A percentile compares a stretch with the other conserved stretches of the same genome.
phyloP scores from a whole-genome alignment of 2,329 filamentous ascomycete genomes.

The Colletotrichum magnum region DNA sequence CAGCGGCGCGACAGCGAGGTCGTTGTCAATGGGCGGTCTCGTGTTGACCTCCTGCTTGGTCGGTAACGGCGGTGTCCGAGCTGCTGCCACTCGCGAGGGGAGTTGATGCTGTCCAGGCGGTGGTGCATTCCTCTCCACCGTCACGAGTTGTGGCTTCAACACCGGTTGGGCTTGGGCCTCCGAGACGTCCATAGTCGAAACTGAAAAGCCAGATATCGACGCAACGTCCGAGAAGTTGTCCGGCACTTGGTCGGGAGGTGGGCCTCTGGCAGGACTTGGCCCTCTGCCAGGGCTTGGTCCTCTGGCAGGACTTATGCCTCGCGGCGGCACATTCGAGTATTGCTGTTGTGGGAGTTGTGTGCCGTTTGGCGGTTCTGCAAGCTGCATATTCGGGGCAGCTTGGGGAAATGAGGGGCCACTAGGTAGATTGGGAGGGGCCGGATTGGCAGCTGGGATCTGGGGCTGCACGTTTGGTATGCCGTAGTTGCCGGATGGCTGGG shows the following conservation, averaged over 20 bases:
- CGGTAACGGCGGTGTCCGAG: not conserved
- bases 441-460: not conserved
- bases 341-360: not conserved
- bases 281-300: not conserved
- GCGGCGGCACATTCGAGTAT: not conserved
- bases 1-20: constrained; percentile 23
- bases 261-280: not conserved
- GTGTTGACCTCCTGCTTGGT: not conserved
- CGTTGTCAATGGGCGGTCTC: not conserved
- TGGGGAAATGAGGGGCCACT: no score
- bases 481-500: not conserved
- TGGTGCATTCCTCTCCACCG: constrained; percentile 9
- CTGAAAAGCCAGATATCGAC: constrained; percentile 42
- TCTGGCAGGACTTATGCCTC: not conserved
- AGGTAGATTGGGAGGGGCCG: not conserved
- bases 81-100: constrained; percentile 5
- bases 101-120: not conserved
- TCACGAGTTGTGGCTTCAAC: constrained; percentile 42
- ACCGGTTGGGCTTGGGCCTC: constrained; percentile 44
- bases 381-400: no score
- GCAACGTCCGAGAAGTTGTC: constrained; percentile 40
- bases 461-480: not conserved
- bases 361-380: no score
- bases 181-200: constrained; percentile 44
- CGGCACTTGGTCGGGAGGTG: not conserved